Percentiles rank a stretch among this genome's conserved stretches.
Evolutionary conservation across 306 rosid species (phyloP).

Genomic region (Dryas alaskensis): DNA sequence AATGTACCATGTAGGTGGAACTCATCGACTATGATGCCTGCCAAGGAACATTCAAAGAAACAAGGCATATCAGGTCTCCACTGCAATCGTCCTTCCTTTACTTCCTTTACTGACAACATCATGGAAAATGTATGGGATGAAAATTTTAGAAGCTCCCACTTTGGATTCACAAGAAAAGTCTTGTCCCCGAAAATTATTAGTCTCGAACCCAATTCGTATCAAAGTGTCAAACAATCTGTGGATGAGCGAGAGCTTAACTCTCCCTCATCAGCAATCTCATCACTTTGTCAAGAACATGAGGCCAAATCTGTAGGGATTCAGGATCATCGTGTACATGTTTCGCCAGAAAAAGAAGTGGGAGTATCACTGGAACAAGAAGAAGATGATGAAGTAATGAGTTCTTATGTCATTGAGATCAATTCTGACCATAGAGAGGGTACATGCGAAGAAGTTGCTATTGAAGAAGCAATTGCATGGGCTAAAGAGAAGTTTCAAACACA

Average conservation of each 20-base stretch:
- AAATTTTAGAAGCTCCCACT: conserved; percentile 40
- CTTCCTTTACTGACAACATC: conserved; percentile 37
- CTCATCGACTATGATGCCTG: conserved; percentile 44
- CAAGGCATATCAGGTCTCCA: conserved; percentile 42
- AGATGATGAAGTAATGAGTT: conserved; percentile 68
- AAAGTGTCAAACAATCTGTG: conserved; percentile 43
- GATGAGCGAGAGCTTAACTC: conserved; percentile 69
- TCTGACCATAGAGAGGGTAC: conserved; percentile 57
- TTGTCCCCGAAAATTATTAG: conserved; percentile 73
- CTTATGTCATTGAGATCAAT: conserved; percentile 82
- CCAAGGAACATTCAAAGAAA: conserved; percentile 44
- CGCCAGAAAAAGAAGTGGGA: conserved; percentile 34
- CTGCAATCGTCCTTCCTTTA: conserved; percentile 13
- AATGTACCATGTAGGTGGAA: conserved; percentile 64
- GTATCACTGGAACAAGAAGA: conserved; percentile 1
- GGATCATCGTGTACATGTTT: conserved; percentile 19
- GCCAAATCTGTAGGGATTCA: conserved; percentile 36
- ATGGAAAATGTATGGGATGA: conserved; percentile 44
- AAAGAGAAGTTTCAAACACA: conserved; percentile 70
- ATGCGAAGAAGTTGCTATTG: conserved; percentile 55
- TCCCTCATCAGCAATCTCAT: conserved; percentile 65
- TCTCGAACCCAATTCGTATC: conserved; percentile 55
- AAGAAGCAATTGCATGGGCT: conserved; percentile 98
- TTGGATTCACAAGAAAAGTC: conserved; percentile 53
- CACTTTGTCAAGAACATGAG: conserved; percentile 58